Evolutionary conservation across 306 rosid genomes (phyloP).

Genomic region (Pyrus betulifolia): DNA sequence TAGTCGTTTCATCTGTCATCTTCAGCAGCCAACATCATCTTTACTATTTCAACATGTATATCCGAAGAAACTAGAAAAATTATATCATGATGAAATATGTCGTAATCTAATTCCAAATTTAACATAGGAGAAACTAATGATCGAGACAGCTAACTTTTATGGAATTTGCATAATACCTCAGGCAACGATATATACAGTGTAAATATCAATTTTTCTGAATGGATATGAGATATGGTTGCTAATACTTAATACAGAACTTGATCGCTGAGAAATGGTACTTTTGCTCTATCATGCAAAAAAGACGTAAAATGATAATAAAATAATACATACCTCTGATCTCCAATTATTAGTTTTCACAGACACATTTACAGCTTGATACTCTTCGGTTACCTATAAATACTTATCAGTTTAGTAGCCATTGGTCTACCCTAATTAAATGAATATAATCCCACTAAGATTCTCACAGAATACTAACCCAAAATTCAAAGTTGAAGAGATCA

Average conservation of each 20-base stretch:
- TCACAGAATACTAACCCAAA: constrained; percentile 61
- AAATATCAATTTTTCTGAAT: neutral
- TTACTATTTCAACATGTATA: neutral
- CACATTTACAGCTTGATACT: constrained; percentile 61
- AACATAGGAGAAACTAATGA: neutral
- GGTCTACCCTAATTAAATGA: constrained; percentile 15
- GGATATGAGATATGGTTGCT: neutral
- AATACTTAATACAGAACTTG: neutral
- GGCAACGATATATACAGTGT: neutral
- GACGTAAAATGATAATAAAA: neutral
- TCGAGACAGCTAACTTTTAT: neutral
- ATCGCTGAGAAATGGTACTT: neutral
- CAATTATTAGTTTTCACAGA: constrained; percentile 39
- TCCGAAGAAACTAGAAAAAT: neutral
- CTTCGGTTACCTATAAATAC: constrained; percentile 58
- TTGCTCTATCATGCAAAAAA: neutral
- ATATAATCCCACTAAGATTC: constrained; percentile 11
- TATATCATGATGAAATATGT: neutral
- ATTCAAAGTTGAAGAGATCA: constrained; percentile 70
- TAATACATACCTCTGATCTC: constrained; percentile 44
- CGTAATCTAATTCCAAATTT: neutral
- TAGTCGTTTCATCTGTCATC: neutral
- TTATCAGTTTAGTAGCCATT: constrained; percentile 16
- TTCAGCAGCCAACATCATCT: neutral
- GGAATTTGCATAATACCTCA: neutral